Evolutionary conservation across 176 grass and related monocot genomes (phyloP).

Genomic region (Panicum miliaceum): DNA sequence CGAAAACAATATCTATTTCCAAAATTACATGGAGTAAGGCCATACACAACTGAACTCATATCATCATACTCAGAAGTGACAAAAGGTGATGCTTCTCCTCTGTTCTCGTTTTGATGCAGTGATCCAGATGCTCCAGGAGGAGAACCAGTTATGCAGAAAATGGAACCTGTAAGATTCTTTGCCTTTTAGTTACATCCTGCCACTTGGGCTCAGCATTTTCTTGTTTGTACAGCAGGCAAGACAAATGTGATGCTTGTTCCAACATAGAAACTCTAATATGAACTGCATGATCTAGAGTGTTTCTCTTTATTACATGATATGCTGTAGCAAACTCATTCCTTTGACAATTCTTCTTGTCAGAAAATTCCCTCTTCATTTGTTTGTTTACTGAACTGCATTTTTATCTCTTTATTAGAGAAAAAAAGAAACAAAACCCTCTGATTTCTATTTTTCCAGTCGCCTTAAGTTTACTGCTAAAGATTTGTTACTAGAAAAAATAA

Average conservation of each 20-base stretch:
- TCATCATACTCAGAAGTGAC: conserved; percentile 6
- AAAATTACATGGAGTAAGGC: conserved; percentile 94
- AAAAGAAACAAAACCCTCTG: background rate
- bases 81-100: conserved; percentile 15
- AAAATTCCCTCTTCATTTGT: background rate
- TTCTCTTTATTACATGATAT: background rate
- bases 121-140: conserved; percentile 85
- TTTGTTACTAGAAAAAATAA: conserved; percentile 22
- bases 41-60: background rate
- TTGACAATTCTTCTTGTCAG: background rate
- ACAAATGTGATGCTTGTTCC: conserved; percentile 9
- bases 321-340: background rate
- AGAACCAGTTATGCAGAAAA: conserved; percentile 73
- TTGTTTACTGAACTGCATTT: background rate
- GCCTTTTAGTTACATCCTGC: conserved; percentile 1
- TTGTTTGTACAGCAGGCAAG: conserved; percentile 18
- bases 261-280: background rate
- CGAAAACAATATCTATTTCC: conserved; percentile 77
- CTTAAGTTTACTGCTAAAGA: conserved; percentile 5
- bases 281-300: conserved; percentile 1
- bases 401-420: background rate
- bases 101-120: conserved; percentile 57
- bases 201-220: conserved; percentile 21
- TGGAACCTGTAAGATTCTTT: conserved; percentile 47
- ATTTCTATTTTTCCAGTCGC: conserved; percentile 4